Evolutionary conservation across 768 basidiomycete genomes (phyloP), one percentile per base, ranked within the genome.

Genomic region (Auriscalpium microsporum): DNA sequence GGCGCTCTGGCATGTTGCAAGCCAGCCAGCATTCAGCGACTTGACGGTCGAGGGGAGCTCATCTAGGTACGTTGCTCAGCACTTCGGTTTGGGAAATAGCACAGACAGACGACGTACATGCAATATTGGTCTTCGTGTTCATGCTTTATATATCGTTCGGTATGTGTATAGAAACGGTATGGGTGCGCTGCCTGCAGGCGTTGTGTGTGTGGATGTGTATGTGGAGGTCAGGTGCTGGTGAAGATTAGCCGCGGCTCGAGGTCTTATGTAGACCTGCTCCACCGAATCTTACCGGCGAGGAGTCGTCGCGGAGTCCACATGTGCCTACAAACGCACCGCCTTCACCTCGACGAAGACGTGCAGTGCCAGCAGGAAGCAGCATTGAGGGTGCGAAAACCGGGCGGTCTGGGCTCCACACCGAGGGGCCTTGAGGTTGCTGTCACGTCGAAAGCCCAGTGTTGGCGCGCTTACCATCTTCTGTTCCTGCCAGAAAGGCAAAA

Each of bases 31-130:
- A 21, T 59, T 59, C 38, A 59, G 34, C 9, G 58, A 57, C 28
- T 59, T 59, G 37, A 59, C 48, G 3, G 58, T 59, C 44, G 58
- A 50, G 4, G 58, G 58, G 23, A 59, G 58, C 19, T 59, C 58
- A 48, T 59, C 58, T 59, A 8, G 17, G 36, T 11, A 52, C 17
- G 28, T 28, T 28, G 28, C 28, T 28, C 33, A 28, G 47, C 48
- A 45, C 19, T 44, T 38, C 34, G 47, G 55, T 56, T 47, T 7
- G 34, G 9, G 33, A 3, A 11, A 35, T n/a, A 23, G 19, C 16
- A 57, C 3, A 46, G n/a, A 11, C 35, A 14, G 16, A 3, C 9
- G 11, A 58, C 58, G 13, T 9, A 59, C 58, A 59, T 6, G 58
- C 52, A 36, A 59, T 33, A 56, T 59, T 59, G n/a, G 58, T 59